Percentiles rank a stretch among this genome's conserved stretches.
phyloP scores from a whole-genome alignment of 768 basidiomycete genomes.

The Termitomyces heimii region DNA sequence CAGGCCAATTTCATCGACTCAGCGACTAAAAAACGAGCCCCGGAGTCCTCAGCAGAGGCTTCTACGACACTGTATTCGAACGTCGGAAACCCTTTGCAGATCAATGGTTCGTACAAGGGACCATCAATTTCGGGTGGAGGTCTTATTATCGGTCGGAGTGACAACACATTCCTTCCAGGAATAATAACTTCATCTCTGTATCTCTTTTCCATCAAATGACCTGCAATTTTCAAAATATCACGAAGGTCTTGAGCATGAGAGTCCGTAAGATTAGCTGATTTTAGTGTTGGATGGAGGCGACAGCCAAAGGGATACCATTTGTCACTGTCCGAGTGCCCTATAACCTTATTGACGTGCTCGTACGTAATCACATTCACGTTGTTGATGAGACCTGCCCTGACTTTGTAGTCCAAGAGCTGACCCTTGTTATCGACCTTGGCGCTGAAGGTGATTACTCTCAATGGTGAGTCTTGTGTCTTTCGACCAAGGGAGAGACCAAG shows the following conservation, averaged over 20 bases:
- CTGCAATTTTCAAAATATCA: conserved; percentile 17
- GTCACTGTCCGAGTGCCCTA: conserved; percentile 23
- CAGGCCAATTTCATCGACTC: conserved; percentile 84
- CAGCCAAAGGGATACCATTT: conserved; percentile 40
- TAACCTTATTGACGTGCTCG: conserved; percentile 50
- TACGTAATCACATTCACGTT: conserved; percentile 67
- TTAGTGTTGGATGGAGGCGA: conserved; percentile 4
- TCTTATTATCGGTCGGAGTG: conserved; percentile 20
- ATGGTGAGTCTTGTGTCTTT: conserved; percentile 26
- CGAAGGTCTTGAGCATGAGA: conserved; percentile 23
- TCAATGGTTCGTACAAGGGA: conserved; percentile 24
- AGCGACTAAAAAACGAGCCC: conserved; percentile 55
- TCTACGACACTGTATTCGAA: conserved; percentile 38
- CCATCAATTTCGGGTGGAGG: conserved; percentile 25
- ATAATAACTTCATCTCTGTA: conserved; percentile 17
- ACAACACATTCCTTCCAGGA: conserved; percentile 16
- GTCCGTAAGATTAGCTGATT: conserved; percentile 11
- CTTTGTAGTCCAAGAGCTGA: conserved; percentile 60
- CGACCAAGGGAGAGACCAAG: conserved; percentile 36
- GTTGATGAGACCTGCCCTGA: conserved; percentile 68
- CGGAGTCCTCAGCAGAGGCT: conserved; percentile 20
- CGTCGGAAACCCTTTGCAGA: conserved; percentile 45
- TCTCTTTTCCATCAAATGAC: conserved; percentile 13
- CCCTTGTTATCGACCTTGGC: conserved; percentile 56
- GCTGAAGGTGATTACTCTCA: conserved; percentile 78